Base-by-base conservation (phyloP, 106 monocot species). In the Acorus gramineus region DNA sequence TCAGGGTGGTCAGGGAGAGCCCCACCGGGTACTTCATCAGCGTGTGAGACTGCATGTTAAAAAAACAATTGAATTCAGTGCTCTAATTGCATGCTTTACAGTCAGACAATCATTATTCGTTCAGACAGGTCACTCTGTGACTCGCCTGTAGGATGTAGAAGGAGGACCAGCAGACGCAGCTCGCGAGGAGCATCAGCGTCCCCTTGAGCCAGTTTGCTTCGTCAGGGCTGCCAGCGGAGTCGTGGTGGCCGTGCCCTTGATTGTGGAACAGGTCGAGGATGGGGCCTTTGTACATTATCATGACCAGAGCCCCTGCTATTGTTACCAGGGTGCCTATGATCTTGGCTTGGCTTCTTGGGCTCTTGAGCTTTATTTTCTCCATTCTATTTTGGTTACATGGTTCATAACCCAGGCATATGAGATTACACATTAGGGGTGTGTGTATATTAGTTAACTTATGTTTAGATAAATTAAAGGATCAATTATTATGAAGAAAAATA, bases 261-360 rank as follows among this genome's bases (percentile, higher is more conserved):
- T 81, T 68, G 80, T 84, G 80, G 7, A 68, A 43, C 55, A 92
- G 76, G 6, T 79, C 69, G 2, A 87, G 56, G 44, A 72, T 68
- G 2, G 92, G 82, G 2, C 92, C 92, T 59, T 63, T 77, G 77
- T 92, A 92, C 11, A 92, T 52, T 42, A 85, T 82, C 92, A 87
- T 92, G 2, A 82, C 66, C 50, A 92, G 5, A 10, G 87, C 84
- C 5, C 87, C 92, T 3, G 58, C 79, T 3, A 92, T 81, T 2
- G 82, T 84, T 7, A 92, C 50, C n/a, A 84, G 11, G 0, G 92
- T 85, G 10, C 92, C 92, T 3, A 76, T 49, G 6, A 82, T 51
- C 87, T 92, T 92, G 4, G 84, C 92, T 45, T 87, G 81, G 65
- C 84, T 74, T 2, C 50, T 60, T 50, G 51, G 46, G 7, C 63